These are phyloP conservation scores for Schrenkiella parvula DNA, from an alignment of 345 rosid genomes.

Conservation along the genomic window DNA sequence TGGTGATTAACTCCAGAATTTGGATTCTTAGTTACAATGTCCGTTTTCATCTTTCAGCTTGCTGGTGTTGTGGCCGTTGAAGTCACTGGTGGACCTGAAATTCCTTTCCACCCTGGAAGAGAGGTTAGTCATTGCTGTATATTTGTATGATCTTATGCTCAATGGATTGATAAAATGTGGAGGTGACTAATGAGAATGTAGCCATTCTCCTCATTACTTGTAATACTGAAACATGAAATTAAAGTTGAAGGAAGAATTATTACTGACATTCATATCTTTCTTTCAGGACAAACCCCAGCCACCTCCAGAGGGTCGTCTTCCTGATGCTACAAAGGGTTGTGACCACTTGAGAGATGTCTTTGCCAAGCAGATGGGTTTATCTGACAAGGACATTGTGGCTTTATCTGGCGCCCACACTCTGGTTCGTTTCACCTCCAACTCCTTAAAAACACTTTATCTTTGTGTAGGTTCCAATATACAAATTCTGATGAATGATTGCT, in stretches of 20 bases:
- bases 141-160: neutral
- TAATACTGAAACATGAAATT: neutral
- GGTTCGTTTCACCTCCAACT: conserved; percentile 41
- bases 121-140: conserved; percentile 47
- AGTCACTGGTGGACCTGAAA: conserved; percentile 93
- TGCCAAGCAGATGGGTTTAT: conserved; percentile 65
- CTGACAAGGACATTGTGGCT: conserved; percentile 88
- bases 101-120: conserved; percentile 95
- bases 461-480: neutral
- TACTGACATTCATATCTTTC: neutral
- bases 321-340: conserved; percentile 82
- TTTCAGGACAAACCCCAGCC: conserved; percentile 85
- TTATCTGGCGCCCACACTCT: conserved; percentile 95
- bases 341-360: conserved; percentile 87
- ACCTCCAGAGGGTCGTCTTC: conserved; percentile 97
- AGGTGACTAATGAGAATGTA: neutral
- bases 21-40: neutral
- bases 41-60: conserved; percentile 35
- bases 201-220: neutral
- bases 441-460: neutral
- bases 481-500: neutral
- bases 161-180: neutral
- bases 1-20: neutral
- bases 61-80: conserved; percentile 97
- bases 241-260: neutral